These are phyloP conservation scores for Rhododendron henanense DNA, from an alignment of 148 eudicot genomes.

Conservation along the genomic window DNA sequence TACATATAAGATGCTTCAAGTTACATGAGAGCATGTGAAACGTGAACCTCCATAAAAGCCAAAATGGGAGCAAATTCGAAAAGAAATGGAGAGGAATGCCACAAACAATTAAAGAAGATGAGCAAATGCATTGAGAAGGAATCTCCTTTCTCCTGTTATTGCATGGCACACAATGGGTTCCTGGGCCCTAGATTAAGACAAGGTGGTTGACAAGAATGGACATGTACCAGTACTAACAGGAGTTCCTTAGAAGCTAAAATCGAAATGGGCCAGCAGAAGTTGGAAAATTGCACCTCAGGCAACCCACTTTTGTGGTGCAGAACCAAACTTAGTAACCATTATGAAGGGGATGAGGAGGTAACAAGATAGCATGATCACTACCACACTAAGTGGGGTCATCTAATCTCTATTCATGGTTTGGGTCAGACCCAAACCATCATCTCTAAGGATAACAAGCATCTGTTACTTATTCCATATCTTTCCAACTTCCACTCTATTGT, in stretches of 20 bases:
- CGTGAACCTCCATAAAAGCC: constrained; percentile 8
- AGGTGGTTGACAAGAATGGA: constrained; percentile 14
- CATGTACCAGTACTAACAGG: constrained; percentile 8
- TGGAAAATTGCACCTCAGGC: neutral
- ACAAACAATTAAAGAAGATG: neutral
- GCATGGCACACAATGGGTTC: neutral
- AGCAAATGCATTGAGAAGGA: constrained; percentile 1
- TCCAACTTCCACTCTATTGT: neutral
- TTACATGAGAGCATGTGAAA: constrained; percentile 8
- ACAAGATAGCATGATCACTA: constrained; percentile 1
- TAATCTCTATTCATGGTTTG: neutral
- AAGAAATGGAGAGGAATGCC: neutral
- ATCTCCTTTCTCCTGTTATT: neutral
- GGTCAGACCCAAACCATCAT: neutral
- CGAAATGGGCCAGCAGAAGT: constrained; percentile 2
- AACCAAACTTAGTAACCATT: constrained; percentile 4
- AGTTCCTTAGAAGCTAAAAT: constrained; percentile 4
- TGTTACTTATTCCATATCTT: neutral
- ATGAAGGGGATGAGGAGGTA: constrained; percentile 7
- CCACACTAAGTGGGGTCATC: neutral
- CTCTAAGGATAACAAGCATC: neutral
- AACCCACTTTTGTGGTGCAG: neutral
- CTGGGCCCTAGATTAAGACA: neutral
- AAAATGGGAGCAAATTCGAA: neutral
- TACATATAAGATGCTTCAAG: constrained; percentile 1